Evolutionary conservation across 768 basidiomycete genomes (phyloP).

Genomic region (Boletus sp.): DNA sequence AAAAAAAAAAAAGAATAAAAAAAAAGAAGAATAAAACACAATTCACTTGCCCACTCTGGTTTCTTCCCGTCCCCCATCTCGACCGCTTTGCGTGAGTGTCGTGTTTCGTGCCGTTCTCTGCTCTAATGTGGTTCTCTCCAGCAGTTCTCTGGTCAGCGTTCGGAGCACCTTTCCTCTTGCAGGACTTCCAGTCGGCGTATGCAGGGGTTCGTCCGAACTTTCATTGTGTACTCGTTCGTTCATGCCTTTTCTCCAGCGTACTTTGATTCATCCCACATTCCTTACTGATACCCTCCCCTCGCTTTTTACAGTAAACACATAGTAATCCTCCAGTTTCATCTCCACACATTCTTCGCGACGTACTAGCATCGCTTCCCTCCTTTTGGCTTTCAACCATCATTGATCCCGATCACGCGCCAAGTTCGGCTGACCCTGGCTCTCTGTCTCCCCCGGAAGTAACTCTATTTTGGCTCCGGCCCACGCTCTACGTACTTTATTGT

Average conservation of each 20-base stretch:
- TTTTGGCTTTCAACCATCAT: conserved; percentile 5
- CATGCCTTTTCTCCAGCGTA: conserved; percentile 5
- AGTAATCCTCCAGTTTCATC: background rate
- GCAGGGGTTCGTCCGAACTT: conserved; percentile 12
- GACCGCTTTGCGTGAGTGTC: background rate
- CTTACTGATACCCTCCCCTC: conserved; percentile 4
- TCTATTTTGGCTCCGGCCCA: conserved; percentile 19
- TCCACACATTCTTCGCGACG: background rate
- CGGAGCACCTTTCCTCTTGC: background rate
- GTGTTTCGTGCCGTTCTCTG: too few relatives aligned
- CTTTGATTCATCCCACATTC: conserved; percentile 12
- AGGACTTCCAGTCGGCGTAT: conserved; percentile 6
- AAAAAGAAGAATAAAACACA: background rate
- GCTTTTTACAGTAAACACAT: background rate
- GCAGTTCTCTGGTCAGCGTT: conserved; percentile 1
- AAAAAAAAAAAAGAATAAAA: background rate
- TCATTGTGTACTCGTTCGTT: background rate
- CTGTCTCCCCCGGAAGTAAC: conserved; percentile 6
- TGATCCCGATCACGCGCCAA: conserved; percentile 15
- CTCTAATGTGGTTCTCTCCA: background rate
- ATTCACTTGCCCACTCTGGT: background rate
- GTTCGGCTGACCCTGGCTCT: background rate
- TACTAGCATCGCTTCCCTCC: background rate
- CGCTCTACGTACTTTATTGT: conserved; percentile 15
- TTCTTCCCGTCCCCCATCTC: background rate